phyloP scores from a whole-genome alignment of 148 eudicot species.

The Rhododendron simsii region DNA sequence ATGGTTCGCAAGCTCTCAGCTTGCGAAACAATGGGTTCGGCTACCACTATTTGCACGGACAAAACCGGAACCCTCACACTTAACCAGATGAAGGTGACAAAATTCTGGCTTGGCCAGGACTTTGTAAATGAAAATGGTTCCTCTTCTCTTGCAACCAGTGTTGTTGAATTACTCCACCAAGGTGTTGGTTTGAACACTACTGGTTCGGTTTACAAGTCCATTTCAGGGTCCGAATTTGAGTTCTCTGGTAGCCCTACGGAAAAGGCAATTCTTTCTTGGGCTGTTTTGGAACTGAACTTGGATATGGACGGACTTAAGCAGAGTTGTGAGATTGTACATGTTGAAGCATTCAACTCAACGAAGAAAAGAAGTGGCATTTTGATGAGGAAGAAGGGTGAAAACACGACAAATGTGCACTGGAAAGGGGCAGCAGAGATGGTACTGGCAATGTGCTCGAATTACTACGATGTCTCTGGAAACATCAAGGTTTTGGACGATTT shows the following conservation, averaged over 20 bases:
- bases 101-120: background rate
- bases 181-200: background rate
- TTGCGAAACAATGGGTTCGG: background rate
- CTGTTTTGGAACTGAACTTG: slow-evolving; percentile 11
- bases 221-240: background rate
- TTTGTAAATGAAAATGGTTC: background rate
- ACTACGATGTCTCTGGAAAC: slow-evolving; percentile 1
- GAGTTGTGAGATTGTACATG: background rate
- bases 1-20: background rate
- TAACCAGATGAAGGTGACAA: background rate
- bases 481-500: slow-evolving; percentile 3
- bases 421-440: slow-evolving; percentile 16
- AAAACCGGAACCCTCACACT: background rate
- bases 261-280: slow-evolving; percentile 8
- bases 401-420: background rate
- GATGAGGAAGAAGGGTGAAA: background rate
- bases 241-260: background rate
- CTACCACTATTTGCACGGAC: background rate
- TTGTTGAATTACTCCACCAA: background rate
- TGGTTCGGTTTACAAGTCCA: background rate
- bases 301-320: slow-evolving; percentile 6
- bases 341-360: slow-evolving; percentile 15
- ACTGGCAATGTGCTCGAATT: slow-evolving; percentile 16
- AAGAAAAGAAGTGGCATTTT: slow-evolving; percentile 13
- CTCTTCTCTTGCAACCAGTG: background rate